Conservation (phyloP, 495 filamentous ascomycete genomes). For the Pyronema omphalodes region DNA sequence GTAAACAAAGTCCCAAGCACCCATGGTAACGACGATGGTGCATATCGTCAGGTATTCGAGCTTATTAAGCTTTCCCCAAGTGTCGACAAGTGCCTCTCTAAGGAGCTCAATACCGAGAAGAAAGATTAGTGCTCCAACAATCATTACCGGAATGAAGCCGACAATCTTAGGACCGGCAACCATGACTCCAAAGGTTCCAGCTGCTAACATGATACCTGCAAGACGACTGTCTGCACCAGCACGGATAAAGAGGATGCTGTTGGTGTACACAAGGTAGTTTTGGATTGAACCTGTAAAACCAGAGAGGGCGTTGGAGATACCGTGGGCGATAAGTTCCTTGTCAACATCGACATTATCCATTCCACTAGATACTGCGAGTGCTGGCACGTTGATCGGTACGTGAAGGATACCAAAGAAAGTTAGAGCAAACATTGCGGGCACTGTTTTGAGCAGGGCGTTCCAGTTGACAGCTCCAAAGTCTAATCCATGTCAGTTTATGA, state of each 20-base stretch:
- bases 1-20: conserved; percentile 83
- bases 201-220: conserved; percentile 71
- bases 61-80: conserved; percentile 64
- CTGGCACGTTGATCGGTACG: conserved; percentile 93
- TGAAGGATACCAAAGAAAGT: conserved; percentile 96
- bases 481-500: conserved; percentile 22
- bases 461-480: conserved; percentile 61
- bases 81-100: conserved; percentile 69
- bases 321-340: conserved; percentile 80
- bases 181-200: conserved; percentile 61
- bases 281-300: conserved; percentile 78
- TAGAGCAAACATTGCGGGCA: conserved; percentile 90
- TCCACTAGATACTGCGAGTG: conserved; percentile 67
- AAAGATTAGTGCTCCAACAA: conserved; percentile 88
- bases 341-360: conserved; percentile 85
- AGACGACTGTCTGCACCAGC: conserved; percentile 74
- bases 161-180: conserved; percentile 70
- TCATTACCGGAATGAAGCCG: conserved; percentile 89
- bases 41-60: conserved; percentile 84
- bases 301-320: conserved; percentile 79
- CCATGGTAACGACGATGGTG: conserved; percentile 90
- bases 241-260: conserved; percentile 83
- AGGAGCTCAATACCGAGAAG: conserved; percentile 80
- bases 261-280: conserved; percentile 94
- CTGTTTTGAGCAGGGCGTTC: conserved; percentile 55